Base-by-base conservation (phyloP, 2,329 filamentous ascomycete genomes). In the Aspergillus piperis region DNA sequence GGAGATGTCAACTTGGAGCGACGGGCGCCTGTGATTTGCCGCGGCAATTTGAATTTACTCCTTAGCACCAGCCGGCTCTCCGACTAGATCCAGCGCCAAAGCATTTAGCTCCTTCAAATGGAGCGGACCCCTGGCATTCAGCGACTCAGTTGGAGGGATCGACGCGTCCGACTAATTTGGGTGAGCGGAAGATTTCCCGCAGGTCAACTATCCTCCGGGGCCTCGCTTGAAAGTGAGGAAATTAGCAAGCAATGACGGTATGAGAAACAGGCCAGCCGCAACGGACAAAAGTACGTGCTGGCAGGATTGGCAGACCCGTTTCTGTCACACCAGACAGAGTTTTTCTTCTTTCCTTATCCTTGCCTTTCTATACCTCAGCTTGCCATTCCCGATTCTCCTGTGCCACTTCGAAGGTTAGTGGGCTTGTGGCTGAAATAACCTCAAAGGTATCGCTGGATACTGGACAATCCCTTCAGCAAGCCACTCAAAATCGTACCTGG, bases 401-500 rank as follows among this genome's bases (percentile, higher is more conserved):
- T 56, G 52, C n/a, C 41, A 51, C 51, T 21, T 44, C 51, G 8
- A 49, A 44, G 39, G 36, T 21, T 55, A 51, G 62, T 64, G 57
- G 60, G 25, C 27, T 55, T 48, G 62, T 64, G 57, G 60, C 60
- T 60, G 57, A 59, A 47, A 25, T 32, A 48, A 51, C 25, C 23
- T 32, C 6, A 17, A 27, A 50, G 25, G 25, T 27, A 36, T n/a
- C 25, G 25, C 47, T 53, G 48, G 48, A 53, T n/a, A 44, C 32
- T 41, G 56, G 13, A 11, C 17, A 38, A 38, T 44, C 47, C 30
- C 50, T 47, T 49, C 56, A 25, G 49, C 27, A 48, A 61, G 60
- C 60, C 61, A 61, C 58, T 44, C n/a, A 42, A 51, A 47, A 39
- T 48, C 30, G 57, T 64, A 67, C 65, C 65, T 54, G 65, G 65